These are phyloP conservation scores for Endocalyx cinctus DNA, from an alignment of 2,329 filamentous ascomycete species.

Conservation along the genomic window DNA sequence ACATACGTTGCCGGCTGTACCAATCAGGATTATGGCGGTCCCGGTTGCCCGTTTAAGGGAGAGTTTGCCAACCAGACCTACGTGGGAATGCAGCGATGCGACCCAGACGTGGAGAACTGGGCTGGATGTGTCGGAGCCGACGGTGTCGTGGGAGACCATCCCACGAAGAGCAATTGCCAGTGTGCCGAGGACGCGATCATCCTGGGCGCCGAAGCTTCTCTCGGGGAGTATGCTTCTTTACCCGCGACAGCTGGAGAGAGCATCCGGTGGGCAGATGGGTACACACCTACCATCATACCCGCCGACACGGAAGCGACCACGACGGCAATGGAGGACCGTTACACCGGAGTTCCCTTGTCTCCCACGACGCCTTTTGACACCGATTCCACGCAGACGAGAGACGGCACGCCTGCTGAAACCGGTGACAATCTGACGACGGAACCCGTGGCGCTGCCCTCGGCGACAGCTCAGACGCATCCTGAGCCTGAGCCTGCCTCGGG, in stretches of 20 bases:
- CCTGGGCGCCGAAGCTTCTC: conserved; percentile 8
- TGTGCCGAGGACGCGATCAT: conserved; percentile 7
- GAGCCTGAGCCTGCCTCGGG: background rate
- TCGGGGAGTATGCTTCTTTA: conserved; percentile 11
- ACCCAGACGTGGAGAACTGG: conserved; percentile 9
- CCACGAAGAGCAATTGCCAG: conserved; percentile 11
- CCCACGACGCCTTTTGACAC: no score
- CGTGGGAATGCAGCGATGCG: conserved; percentile 14
- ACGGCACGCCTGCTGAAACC: no score
- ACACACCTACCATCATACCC: no score
- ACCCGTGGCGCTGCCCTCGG: background rate
- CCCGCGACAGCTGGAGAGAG: conserved; percentile 5
- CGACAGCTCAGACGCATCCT: conserved; percentile 3
- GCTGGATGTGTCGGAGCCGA: conserved; percentile 13
- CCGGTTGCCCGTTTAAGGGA: conserved; percentile 15
- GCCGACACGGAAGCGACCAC: no score
- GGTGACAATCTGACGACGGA: no score
- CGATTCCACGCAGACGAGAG: no score
- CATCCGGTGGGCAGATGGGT: conserved; percentile 10
- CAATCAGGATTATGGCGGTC: conserved; percentile 11
- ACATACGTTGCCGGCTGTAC: conserved; percentile 19
- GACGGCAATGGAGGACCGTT: no score
- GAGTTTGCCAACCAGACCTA: conserved; percentile 11
- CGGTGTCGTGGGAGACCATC: conserved; percentile 7
- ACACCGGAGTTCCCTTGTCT: no score